These are phyloP conservation scores for Hypoxylon lienhwacheense DNA, from an alignment of 495 filamentous ascomycete genomes.

Conservation along the genomic window DNA sequence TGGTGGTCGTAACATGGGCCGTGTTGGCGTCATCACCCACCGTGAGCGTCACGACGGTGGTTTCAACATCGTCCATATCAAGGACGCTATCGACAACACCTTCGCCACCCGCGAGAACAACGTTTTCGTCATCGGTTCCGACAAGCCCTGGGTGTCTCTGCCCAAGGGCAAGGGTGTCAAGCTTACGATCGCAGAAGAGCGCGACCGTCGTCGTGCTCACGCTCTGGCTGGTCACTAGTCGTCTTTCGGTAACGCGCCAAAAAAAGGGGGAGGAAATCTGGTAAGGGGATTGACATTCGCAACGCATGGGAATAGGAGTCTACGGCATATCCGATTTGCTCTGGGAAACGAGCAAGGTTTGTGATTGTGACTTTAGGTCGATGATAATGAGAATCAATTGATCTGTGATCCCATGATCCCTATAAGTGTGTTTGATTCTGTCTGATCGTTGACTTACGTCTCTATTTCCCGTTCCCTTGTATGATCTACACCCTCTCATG, in stretches of 20 bases:
- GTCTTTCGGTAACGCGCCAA: constrained; percentile 21
- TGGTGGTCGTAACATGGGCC: constrained; percentile 99
- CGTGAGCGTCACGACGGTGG: constrained; percentile 99
- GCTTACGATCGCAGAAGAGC: constrained; percentile 97
- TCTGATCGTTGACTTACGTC: too few species aligned
- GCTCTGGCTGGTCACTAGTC: constrained; percentile 63
- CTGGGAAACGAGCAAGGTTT: constrained; percentile 34
- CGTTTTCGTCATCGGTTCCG: constrained; percentile 95
- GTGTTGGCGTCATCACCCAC: constrained; percentile 99
- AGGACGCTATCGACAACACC: constrained; percentile 99
- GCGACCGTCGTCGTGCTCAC: constrained; percentile 87
- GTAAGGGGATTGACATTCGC: constrained; percentile 37
- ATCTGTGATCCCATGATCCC: constrained; percentile 35
- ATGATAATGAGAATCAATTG: constrained; percentile 45
- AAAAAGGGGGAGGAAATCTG: constrained; percentile 33
- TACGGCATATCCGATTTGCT: constrained; percentile 41
- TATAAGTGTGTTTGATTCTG: too few species aligned
- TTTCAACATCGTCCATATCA: constrained; percentile 99
- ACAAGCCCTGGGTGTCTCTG: constrained; percentile 98
- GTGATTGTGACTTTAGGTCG: constrained; percentile 39
- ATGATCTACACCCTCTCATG: too few species aligned
- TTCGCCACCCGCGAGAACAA: constrained; percentile 98
- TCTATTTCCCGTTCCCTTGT: too few species aligned
- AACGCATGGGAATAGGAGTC: constrained; percentile 43
- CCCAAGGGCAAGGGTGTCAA: constrained; percentile 99